These are phyloP conservation scores for Calendula officinalis DNA, from an alignment of 129 eudicot species.

Conservation along the genomic window DNA sequence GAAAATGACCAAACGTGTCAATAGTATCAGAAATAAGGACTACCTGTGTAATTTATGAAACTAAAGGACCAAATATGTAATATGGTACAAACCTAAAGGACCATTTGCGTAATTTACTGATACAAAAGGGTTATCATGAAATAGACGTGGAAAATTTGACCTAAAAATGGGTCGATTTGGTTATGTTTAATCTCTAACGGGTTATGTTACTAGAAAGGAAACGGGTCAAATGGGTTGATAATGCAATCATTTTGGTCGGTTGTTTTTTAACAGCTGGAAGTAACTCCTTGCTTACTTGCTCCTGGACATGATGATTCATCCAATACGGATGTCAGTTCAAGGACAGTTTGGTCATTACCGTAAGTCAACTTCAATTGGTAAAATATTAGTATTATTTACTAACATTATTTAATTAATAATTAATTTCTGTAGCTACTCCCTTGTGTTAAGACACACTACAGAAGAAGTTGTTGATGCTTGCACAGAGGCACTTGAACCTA, in stretches of 20 bases:
- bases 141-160: not conserved
- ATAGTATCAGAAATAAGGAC: too few relatives aligned
- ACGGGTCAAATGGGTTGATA: not conserved
- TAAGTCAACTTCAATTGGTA: conserved; percentile 39
- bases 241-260: conserved; percentile 20
- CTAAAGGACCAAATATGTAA: too few relatives aligned
- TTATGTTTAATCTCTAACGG: not conserved
- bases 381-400: not conserved
- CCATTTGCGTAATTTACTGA: not conserved
- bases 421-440: conserved; percentile 56
- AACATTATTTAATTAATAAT: not conserved
- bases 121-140: not conserved
- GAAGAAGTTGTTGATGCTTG: conserved; percentile 97
- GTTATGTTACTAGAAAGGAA: too few relatives aligned
- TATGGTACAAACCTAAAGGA: too few relatives aligned
- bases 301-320: conserved; percentile 42
- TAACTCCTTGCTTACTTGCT: conserved; percentile 87
- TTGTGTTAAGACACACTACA: conserved; percentile 90
- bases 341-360: conserved; percentile 84
- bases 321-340: conserved; percentile 36
- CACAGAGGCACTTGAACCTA: conserved; percentile 78
- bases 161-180: not conserved
- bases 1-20: too few relatives aligned
- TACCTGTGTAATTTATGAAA: too few relatives aligned
- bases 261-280: conserved; percentile 59